A percentile compares a stretch with the other conserved stretches of the same genome.
phyloP scores from a whole-genome alignment of 345 rosid genomes.

The Populus euphratica region DNA sequence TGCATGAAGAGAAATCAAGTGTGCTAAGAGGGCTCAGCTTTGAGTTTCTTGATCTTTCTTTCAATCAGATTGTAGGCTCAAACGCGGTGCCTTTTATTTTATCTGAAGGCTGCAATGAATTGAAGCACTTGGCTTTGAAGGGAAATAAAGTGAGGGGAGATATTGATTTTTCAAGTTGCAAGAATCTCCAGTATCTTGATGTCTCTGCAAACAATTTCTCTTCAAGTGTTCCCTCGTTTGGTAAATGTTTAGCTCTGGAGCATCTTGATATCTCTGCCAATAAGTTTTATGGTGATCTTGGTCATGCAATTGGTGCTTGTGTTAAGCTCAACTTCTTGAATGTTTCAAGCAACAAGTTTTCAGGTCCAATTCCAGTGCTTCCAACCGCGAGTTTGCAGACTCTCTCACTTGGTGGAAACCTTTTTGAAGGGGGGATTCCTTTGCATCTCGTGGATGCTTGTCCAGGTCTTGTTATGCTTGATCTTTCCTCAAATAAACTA shows the following conservation, averaged over 20 bases:
- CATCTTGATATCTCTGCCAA: constrained; percentile 77
- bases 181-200: constrained; percentile 55
- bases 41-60: constrained; percentile 73
- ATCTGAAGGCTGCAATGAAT: constrained; percentile 54
- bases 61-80: constrained; percentile 48
- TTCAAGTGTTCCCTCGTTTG: constrained; percentile 43
- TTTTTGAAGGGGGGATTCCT: constrained; percentile 70
- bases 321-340: constrained; percentile 56
- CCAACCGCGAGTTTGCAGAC: constrained; percentile 45
- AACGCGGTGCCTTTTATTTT: constrained; percentile 51
- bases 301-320: constrained; percentile 52
- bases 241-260: constrained; percentile 60
- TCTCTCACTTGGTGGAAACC: constrained; percentile 49
- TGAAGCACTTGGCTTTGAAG: constrained; percentile 46
- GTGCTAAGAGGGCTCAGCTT: constrained; percentile 48
- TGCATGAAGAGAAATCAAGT: constrained; percentile 26
- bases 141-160: constrained; percentile 73
- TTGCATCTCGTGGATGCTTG: constrained; percentile 57
- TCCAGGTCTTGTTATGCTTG: constrained; percentile 58
- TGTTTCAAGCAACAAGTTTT: constrained; percentile 57
- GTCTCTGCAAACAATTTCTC: constrained; percentile 77
- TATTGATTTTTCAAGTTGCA: constrained; percentile 60
- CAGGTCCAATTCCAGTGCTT: constrained; percentile 58
- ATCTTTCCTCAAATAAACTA: constrained; percentile 71
- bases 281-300: constrained; percentile 58